Evolutionary conservation across 306 rosid genomes (phyloP), one percentile per base, ranked within the genome.

Genomic region (Trifolium pratense): DNA sequence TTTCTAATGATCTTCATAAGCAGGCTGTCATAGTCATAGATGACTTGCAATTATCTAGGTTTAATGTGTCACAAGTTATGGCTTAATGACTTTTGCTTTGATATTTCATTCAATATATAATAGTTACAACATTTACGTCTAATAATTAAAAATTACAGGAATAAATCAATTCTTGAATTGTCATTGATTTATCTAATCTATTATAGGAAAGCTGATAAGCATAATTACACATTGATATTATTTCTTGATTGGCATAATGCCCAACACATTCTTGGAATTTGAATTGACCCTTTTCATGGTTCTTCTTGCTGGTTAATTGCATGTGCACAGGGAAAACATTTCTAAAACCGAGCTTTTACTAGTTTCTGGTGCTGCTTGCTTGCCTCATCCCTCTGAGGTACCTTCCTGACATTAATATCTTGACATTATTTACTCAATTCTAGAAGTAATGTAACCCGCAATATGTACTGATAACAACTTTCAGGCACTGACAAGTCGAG

Each of bases 351-450:
- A 79, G 67, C 77, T 86, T 60, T 67, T 71, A 74, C 74, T 87
- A 25, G 60, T 75, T 48, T 83, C 86, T 53, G 85, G 87, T 49
- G 96, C 85, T 83, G 91, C 88, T 48, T 81, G 52, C 75, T 74
- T 89, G 84, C 88, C 86, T 15, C 89, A 84, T 87, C 89, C 96
- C 77, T 79, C 91, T 15, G 86, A 81, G 97, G 96, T 89, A 83
- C 73, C 63, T 73, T 82, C 76, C 57, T 49, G 37, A 61, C 34
- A 42, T 16, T 59, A 51, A 58, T 66, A 39, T 56, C 53, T 25
- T 66, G 64, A 53, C 53, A 40, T 69, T 31, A 45, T 69, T 60
- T 70, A 18, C 37, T 32, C 29, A 21, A 37, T 60, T 66, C 36
- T 51, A 60, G 49, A 59, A 59, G 66, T 11, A 71, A 71, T 75